phyloP scores from a whole-genome alignment of 2,329 filamentous ascomycete species.

The Colletotrichum horii region DNA sequence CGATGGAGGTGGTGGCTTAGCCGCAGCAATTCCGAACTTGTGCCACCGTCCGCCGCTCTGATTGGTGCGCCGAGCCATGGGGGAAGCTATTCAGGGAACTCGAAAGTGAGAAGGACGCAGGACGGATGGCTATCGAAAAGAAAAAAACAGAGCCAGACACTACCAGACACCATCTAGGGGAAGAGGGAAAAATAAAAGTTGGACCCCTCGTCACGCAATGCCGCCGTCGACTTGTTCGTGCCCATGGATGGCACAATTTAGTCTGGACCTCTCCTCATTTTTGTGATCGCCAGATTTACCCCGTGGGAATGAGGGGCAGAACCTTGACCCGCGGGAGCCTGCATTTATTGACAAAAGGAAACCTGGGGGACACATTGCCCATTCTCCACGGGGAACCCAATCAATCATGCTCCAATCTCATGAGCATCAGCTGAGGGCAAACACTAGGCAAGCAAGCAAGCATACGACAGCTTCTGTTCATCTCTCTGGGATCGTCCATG shows the following conservation, averaged over 20 bases:
- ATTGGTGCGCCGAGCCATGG: slow-evolving; percentile 3
- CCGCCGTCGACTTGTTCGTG: not conserved
- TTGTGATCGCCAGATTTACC: slow-evolving; percentile 5
- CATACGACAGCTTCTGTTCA: not conserved
- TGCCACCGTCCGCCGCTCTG: slow-evolving; percentile 14
- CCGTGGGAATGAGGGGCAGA: slow-evolving; percentile 1
- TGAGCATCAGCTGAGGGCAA: slow-evolving; percentile 16
- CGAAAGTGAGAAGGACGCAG: not conserved
- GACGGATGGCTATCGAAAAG: not conserved
- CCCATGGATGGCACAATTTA: slow-evolving; percentile 15
- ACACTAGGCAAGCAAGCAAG: not conserved
- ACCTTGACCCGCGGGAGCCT: slow-evolving; percentile 18
- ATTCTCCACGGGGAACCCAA: slow-evolving; percentile 2
- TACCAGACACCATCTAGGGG: not conserved
- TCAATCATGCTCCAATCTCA: slow-evolving; percentile 10
- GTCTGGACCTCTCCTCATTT: slow-evolving; percentile 10
- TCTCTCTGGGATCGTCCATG: slow-evolving; percentile 2
- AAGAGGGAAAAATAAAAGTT: not conserved
- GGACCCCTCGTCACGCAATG: slow-evolving; percentile 9
- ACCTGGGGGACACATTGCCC: slow-evolving; percentile 12
- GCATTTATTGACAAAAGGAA: slow-evolving; percentile 19
- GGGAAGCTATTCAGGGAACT: slow-evolving; percentile 11
- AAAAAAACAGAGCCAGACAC: not conserved
- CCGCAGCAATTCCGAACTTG: slow-evolving; percentile 12
- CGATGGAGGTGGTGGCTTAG: slow-evolving; percentile 17